Base-by-base conservation (phyloP, 2,329 filamentous ascomycete species). In the Beauveria varroae region DNA sequence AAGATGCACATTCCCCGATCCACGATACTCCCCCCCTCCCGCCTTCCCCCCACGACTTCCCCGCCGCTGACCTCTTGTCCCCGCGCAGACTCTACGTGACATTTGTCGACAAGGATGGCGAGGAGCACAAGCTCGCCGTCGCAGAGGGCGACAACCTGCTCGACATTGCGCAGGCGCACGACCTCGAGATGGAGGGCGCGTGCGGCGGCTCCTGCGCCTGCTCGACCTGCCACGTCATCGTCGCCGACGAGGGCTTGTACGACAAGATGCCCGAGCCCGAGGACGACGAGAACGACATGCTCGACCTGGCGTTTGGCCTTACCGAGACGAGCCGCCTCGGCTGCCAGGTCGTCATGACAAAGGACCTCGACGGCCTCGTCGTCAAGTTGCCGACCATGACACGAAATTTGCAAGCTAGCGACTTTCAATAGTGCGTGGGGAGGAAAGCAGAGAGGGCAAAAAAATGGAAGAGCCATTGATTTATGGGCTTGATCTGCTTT, bases 131-230 rank as follows among this genome's bases (percentile, higher is more conserved):
- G 63, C 85, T 97, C 69, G 86, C 88, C 63, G 93, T 97, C 9
- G 80, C 85, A 16, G 86, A 89, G 68, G 95, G 95, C 55, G 92
- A 96, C 75, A 99, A 99, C 74, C 80, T 99, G 59, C 82, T 99
- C 60, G 93, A 98, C 70, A 93, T 99, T 70, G 95, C 93, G 24
- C 93, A 97, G 73, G 91, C 89, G 51, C 85, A 98, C 74, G 93
- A 98, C 71, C 79, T 99, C 47, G 95, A 99, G 74, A 98, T 99
- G 93, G 95, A 99, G 80, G 93, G 95, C 64, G 95, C 95, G 14
- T 99, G 95, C 71, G 95, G 95, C 67, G 95, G 92, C 24, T 95
- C 90, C 40, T 96, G 92, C 75, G 92, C 92, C 60, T 96, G 92
- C 78, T 95, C 90, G 62, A 96, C 92, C 6, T 96, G 92, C 78